These are phyloP conservation scores for Exophiala calicioides DNA, from an alignment of 2,329 filamentous ascomycete genomes.

Conservation along the genomic window DNA sequence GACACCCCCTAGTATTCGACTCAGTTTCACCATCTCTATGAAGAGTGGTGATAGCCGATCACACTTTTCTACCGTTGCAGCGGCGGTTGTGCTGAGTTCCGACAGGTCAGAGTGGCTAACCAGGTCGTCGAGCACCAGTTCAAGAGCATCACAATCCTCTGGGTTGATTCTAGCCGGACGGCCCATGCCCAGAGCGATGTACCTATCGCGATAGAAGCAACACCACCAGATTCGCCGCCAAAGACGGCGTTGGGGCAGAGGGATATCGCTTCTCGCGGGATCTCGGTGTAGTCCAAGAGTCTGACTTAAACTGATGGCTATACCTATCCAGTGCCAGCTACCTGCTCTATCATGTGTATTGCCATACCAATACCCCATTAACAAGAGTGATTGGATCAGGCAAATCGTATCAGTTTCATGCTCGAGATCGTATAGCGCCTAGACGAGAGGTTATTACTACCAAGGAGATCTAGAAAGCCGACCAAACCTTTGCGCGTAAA, in stretches of 20 bases:
- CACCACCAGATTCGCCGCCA: conserved; percentile 47
- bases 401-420: conserved; percentile 16
- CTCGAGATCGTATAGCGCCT: conserved; percentile 16
- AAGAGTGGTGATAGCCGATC: neutral
- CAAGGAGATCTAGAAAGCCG: neutral
- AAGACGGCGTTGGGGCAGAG: conserved; percentile 31
- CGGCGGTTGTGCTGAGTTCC: neutral
- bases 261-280: conserved; percentile 25
- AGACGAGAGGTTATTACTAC: neutral
- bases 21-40: neutral
- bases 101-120: neutral
- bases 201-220: conserved; percentile 44
- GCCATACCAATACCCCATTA: conserved; percentile 15
- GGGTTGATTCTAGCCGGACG: no score
- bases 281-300: conserved; percentile 46
- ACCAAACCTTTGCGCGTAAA: conserved; percentile 10
- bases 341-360: conserved; percentile 11
- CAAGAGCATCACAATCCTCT: neutral
- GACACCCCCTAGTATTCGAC: neutral
- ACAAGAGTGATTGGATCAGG: conserved; percentile 15
- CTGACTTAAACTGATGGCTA: conserved; percentile 48
- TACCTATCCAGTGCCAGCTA: conserved; percentile 49
- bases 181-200: conserved; percentile 43
- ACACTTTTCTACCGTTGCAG: neutral
- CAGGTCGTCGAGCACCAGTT: neutral